Base-by-base conservation (phyloP, 306 rosid species). In the Sesbania bispinosa region DNA sequence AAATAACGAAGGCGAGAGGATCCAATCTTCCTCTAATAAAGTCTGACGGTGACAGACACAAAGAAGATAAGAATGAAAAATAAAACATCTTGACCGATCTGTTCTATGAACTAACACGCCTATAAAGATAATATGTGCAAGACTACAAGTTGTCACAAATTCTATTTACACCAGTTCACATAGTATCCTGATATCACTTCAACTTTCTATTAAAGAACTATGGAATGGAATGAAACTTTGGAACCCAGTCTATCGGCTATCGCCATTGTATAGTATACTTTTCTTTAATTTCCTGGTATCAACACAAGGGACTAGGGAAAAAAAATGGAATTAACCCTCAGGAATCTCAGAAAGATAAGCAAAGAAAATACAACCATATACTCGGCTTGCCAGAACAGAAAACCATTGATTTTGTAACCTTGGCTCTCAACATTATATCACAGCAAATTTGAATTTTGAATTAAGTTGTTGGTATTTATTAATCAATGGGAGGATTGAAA, bases 401-500 rank as follows among this genome's bases (percentile, higher is more conserved):
- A 69, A 67, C 67, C 32, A 66, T 68, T 15, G 59, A 60, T 62
- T 77, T 47, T 79, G 77, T 41, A 80, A 68, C 75, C 79, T 72
- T 9, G 61, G 67, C 64, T 78, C 77, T 73, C 77, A 54, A 81
- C 82, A 46, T 27, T 71, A 76, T 71, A 69, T 73, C 50, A 66
- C 63, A 39, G 77, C 53, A 39, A 71, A 67, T 29, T 47, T 70
- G 58, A 64, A 48, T 19, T 55, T 32, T 52, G 57, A 41, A 48
- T 39, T 57, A 59, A 16, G 60, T 59, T 43, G 81, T 75, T 33
- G 62, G 30, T 45, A 39, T 68, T 67, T 76, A 78, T 83, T 78
- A 91, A 50, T 85, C 96, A 72, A 94, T 80, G 26, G 92, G 90
- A 83, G 91, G 81, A 71, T 86, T 73, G 38, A 95, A 88, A 38